Conservation (phyloP, 2,329 filamentous ascomycete species). For the Trichoderma oligosporum region DNA sequence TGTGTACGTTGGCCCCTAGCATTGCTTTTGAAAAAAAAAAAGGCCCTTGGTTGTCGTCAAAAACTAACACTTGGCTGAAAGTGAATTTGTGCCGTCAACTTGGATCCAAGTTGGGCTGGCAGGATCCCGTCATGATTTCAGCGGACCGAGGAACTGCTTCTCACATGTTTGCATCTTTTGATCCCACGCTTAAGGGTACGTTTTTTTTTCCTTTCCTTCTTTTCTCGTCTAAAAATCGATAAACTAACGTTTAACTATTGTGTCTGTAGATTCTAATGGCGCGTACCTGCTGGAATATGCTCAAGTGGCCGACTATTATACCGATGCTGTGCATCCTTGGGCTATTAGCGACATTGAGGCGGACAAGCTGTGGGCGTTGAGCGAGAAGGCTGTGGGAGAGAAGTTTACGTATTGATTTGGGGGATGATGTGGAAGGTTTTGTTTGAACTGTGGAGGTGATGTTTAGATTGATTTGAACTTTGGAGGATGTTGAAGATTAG, state of each 20-base stretch:
- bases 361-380: slow-evolving; percentile 44
- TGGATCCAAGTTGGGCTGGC: not conserved
- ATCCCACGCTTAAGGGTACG: slow-evolving; percentile 32
- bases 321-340: slow-evolving; percentile 31
- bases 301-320: slow-evolving; percentile 31
- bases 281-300: slow-evolving; percentile 31
- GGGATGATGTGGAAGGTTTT: not conserved
- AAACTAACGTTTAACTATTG: not conserved
- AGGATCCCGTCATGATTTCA: slow-evolving; percentile 22
- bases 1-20: slow-evolving; percentile 23
- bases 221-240: not conserved
- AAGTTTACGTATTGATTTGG: slow-evolving; percentile 32
- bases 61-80: not conserved
- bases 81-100: slow-evolving; percentile 18
- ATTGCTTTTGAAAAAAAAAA: too few relatives aligned
- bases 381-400: slow-evolving; percentile 44
- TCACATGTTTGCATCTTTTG: slow-evolving; percentile 37
- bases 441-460: too few relatives aligned
- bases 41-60: too few relatives aligned
- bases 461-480: too few relatives aligned
- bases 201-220: not conserved
- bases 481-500: too few relatives aligned
- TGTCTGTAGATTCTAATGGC: slow-evolving; percentile 31
- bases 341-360: slow-evolving; percentile 35
- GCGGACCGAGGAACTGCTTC: slow-evolving; percentile 33